Evolutionary conservation across 129 eudicot species (phyloP).

Genomic region (Escallonia rubra): DNA sequence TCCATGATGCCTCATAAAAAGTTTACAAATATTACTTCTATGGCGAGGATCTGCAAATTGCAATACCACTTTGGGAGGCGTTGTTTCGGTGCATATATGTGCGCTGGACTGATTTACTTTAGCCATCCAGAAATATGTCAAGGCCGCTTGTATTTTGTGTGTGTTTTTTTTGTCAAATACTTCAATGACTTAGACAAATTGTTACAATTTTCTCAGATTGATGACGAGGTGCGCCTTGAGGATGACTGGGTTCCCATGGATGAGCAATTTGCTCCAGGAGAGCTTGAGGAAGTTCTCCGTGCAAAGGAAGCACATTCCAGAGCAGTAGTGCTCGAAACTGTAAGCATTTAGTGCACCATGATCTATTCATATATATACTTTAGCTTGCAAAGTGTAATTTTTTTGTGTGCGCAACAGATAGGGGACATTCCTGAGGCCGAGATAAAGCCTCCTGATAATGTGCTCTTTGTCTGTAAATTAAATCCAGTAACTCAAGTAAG

Average conservation of each 20-base stretch:
- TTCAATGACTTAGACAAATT: too few species aligned
- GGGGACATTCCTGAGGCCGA: constrained; percentile 99
- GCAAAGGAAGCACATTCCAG: constrained; percentile 91
- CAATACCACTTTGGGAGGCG: too few species aligned
- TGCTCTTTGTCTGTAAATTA: constrained; percentile 91
- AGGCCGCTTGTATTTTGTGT: too few species aligned
- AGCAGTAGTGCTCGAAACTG: constrained; percentile 98
- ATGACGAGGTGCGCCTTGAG: constrained; percentile 93
- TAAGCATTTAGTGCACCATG: constrained; percentile 24
- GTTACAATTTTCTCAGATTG: constrained; percentile 43
- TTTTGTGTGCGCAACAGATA: constrained; percentile 40
- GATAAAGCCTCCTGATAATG: constrained; percentile 94
- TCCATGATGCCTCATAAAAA: too few species aligned
- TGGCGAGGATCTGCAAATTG: too few species aligned
- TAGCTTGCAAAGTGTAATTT: background rate
- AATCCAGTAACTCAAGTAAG: constrained; percentile 98
- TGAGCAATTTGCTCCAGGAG: constrained; percentile 57
- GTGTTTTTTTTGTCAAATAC: too few species aligned
- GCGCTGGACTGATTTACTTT: too few species aligned
- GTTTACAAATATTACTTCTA: too few species aligned
- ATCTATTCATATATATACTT: background rate
- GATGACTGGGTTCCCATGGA: constrained; percentile 99
- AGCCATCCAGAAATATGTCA: too few species aligned
- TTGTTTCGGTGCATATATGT: too few species aligned
- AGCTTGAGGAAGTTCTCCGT: constrained; percentile 83